These are phyloP conservation scores for Umbelopsis vinacea DNA, from an alignment of 192 early-diverging fungal species.

Conservation along the genomic window DNA sequence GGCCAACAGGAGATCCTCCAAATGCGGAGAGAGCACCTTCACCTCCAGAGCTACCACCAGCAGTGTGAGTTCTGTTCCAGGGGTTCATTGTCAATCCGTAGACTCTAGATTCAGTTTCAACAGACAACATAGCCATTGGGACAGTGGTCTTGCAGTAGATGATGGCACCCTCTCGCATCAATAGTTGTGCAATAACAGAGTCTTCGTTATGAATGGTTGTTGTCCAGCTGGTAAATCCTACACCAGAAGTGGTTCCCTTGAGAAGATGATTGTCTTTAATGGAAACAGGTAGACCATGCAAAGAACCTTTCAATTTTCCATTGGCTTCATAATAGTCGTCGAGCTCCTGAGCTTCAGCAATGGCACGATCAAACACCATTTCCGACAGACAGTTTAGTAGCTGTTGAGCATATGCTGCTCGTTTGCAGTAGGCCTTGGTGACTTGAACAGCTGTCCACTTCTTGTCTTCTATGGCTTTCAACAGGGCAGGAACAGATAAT, in stretches of 20 bases:
- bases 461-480: slow-evolving; percentile 10
- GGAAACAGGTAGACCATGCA: slow-evolving; percentile 15
- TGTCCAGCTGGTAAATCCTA: slow-evolving; percentile 2
- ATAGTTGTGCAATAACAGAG: neutral
- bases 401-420: slow-evolving; percentile 12
- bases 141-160: slow-evolving; percentile 8
- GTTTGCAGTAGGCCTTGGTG: neutral
- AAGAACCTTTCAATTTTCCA: slow-evolving; percentile 9
- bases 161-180: neutral
- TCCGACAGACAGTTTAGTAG: slow-evolving; percentile 2
- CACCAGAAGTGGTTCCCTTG: slow-evolving; percentile 1
- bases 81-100: neutral
- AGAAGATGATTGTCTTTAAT: slow-evolving; percentile 3
- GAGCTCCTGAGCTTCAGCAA: neutral
- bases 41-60: slow-evolving; percentile 19
- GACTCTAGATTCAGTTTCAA: neutral
- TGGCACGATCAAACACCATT: slow-evolving; percentile 3
- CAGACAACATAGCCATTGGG: slow-evolving; percentile 2
- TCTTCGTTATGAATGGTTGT: neutral
- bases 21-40: slow-evolving; percentile 14
- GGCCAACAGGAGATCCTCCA: slow-evolving; percentile 8
- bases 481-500: neutral
- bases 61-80: neutral
- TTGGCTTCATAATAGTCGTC: neutral
- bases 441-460: slow-evolving; percentile 11